Base-by-base conservation (phyloP, 2,329 filamentous ascomycete genomes). In the Fusarium sp. region DNA sequence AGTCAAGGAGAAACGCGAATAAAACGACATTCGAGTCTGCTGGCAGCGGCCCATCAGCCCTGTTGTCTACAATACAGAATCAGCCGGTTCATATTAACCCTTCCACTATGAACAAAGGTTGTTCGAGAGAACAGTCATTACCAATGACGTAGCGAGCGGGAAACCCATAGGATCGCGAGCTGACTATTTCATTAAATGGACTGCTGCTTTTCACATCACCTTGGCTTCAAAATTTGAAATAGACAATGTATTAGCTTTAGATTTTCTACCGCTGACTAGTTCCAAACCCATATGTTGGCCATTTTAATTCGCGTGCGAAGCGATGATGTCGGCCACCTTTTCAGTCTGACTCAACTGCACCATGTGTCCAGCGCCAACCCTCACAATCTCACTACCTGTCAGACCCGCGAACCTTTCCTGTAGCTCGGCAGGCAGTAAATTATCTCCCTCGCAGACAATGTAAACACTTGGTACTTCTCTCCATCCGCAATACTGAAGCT, bases 1-100 rank as follows among this genome's bases (percentile, higher is more conserved):
- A 3, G 62, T 74, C 0, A 73, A 67, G 26, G 20, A 60, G 32
- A 68, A 68, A 22, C 54, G 47, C 5, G 44, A 62, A 14, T 56
- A 11, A 42, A 14, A 3, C 6, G 6, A 15, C 6, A 14, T 8
- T 3, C n/a, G 35, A 2, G 14, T 17, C 14, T n/a, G 0, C 20
- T 48, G 10, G 20, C 20, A 17, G 6, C 47, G 22, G 6, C 47
- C 6, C 15, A 8, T 18, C 20, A 3, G 11, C 5, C 14, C 17
- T 11, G 1, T 11, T 26, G 26, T 26, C 26, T 26, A 26, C 26
- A 26, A 26, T 26, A 26, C 26, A 26, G 26, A 26, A 6, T 11
- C 8, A 7, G 4, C 4, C 4, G 5, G 2, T 11, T 17, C 4
- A 22, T 48, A 15, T 20, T 28, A 3, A 13, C 18, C 28, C 26